These are phyloP conservation scores for Beta corolliflora DNA, from an alignment of 179 eudicot species.

Conservation along the genomic window DNA sequence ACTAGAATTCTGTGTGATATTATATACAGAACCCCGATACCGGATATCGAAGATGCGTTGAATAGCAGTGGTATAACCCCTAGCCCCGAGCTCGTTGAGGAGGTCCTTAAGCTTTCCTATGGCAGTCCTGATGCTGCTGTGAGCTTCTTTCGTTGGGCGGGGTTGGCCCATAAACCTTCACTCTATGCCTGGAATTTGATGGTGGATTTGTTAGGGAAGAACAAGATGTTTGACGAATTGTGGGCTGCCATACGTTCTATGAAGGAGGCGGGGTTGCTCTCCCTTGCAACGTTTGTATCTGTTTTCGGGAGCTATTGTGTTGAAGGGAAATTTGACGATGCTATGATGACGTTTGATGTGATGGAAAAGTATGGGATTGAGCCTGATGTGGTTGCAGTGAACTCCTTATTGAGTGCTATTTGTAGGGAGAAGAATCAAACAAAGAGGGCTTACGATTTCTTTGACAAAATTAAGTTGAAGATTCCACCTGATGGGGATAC, in stretches of 20 bases:
- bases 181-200: constrained; percentile 67
- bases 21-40: constrained; percentile 34
- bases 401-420: constrained; percentile 70
- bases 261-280: constrained; percentile 61
- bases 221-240: constrained; percentile 69
- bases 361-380: constrained; percentile 77
- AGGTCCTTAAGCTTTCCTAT: constrained; percentile 67
- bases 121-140: constrained; percentile 56
- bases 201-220: constrained; percentile 87
- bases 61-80: constrained; percentile 51
- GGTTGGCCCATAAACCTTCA: constrained; percentile 51
- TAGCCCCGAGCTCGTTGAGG: constrained; percentile 53
- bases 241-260: constrained; percentile 86
- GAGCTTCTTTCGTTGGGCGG: constrained; percentile 73
- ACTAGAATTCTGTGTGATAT: constrained; percentile 63
- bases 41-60: constrained; percentile 47
- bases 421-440: constrained; percentile 52
- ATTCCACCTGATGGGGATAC: constrained; percentile 66
- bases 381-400: constrained; percentile 63
- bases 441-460: constrained; percentile 51
- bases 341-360: constrained; percentile 74
- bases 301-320: constrained; percentile 68
- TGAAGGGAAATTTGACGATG: constrained; percentile 58
- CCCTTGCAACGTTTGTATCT: constrained; percentile 60
- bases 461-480: constrained; percentile 60